Percentiles rank a stretch among this genome's conserved stretches.
These are phyloP conservation scores for Diaporthe humulicola DNA, from an alignment of 2,329 filamentous ascomycete genomes.

Conservation along the genomic window DNA sequence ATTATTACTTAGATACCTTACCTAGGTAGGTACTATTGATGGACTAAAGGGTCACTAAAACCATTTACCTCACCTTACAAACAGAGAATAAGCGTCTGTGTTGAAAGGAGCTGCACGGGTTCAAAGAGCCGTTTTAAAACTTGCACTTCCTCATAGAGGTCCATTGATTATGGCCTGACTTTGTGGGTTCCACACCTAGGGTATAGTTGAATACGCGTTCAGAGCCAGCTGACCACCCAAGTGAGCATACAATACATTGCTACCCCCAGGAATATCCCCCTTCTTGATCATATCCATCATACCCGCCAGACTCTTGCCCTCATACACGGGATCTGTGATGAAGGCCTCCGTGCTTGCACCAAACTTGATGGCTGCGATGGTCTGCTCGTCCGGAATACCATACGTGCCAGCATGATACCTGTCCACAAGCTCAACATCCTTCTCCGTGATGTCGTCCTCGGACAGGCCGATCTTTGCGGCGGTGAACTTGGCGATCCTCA, in stretches of 20 bases:
- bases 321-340: constrained; percentile 82
- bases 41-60: no score
- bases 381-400: constrained; percentile 73
- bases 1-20: no score
- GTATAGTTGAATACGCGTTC: constrained; percentile 72
- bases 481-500: constrained; percentile 75
- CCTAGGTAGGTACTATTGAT: no score
- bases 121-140: background rate
- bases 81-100: no score
- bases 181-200: no score
- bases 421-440: constrained; percentile 73
- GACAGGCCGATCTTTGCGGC: constrained; percentile 72
- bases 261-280: constrained; percentile 68
- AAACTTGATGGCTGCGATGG: constrained; percentile 77
- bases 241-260: constrained; percentile 80
- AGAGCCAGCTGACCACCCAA: constrained; percentile 78
- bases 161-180: no score
- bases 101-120: no score
- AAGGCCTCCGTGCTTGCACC: constrained; percentile 78
- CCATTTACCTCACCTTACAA: no score
- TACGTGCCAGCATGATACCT: constrained; percentile 77
- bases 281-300: constrained; percentile 77
- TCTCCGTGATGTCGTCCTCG: constrained; percentile 70
- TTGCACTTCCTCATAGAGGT: background rate
- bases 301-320: constrained; percentile 80